Conservation (phyloP, 2,329 filamentous ascomycete species). For the Knufia fluminis region DNA sequence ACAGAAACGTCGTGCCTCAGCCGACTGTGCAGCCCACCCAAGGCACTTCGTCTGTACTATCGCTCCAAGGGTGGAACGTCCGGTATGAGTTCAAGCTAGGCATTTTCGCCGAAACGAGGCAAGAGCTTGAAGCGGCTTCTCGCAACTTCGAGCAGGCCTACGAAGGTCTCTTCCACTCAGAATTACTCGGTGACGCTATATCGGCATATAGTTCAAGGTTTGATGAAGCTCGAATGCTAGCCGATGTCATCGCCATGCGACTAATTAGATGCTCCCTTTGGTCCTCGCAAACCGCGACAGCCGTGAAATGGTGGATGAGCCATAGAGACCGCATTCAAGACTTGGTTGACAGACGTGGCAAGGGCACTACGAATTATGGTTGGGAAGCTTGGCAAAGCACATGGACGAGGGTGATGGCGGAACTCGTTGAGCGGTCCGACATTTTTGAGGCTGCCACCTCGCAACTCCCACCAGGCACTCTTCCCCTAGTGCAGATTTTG, state of each 20-base stretch:
- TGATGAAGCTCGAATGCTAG: constrained; percentile 82
- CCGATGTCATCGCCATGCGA: constrained; percentile 71
- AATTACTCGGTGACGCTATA: constrained; percentile 71
- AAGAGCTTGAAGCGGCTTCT: constrained; percentile 81
- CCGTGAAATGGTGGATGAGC: constrained; percentile 68
- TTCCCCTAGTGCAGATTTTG: constrained; percentile 32
- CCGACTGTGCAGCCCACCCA: constrained; percentile 74
- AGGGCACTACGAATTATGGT: constrained; percentile 79
- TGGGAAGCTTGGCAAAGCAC: constrained; percentile 91
- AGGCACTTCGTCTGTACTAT: constrained; percentile 77
- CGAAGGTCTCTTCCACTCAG: constrained; percentile 68
- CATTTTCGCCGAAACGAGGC: constrained; percentile 82
- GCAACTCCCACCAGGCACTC: background rate
- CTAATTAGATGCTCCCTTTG: constrained; percentile 75
- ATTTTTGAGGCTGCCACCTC: background rate
- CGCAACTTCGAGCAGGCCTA: constrained; percentile 83
- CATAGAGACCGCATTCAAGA: constrained; percentile 67
- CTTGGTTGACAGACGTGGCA: constrained; percentile 72
- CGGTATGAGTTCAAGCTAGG: constrained; percentile 92
- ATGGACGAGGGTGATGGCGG: constrained; percentile 54
- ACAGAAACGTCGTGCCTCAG: constrained; percentile 65
- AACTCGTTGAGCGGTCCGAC: constrained; percentile 42
- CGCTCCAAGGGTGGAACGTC: constrained; percentile 79
- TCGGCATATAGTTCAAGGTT: constrained; percentile 84
- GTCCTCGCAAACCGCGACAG: constrained; percentile 67